phyloP scores from a whole-genome alignment of 2,329 filamentous ascomycete species.

The Clonostachys rosea region DNA sequence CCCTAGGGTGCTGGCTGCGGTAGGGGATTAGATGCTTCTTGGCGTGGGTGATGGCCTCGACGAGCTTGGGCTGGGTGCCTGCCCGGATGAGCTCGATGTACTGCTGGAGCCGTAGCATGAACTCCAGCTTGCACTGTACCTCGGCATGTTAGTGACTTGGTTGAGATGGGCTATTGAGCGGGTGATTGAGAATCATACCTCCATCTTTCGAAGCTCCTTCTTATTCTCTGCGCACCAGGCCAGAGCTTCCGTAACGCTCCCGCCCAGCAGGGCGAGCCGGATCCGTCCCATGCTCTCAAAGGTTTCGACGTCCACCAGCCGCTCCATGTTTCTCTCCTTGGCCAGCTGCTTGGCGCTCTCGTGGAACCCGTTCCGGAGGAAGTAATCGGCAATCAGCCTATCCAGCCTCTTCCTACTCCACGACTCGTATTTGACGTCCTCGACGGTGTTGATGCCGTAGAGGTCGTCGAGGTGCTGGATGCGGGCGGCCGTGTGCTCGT shows the following conservation, averaged over 20 bases:
- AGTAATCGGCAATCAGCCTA: constrained; percentile 85
- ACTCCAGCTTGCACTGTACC: constrained; percentile 74
- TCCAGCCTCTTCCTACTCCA: constrained; percentile 84
- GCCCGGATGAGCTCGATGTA: constrained; percentile 86
- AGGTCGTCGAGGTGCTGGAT: constrained; percentile 78
- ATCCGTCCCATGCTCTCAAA: constrained; percentile 81
- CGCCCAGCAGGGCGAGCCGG: constrained; percentile 63
- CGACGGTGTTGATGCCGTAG: constrained; percentile 72
- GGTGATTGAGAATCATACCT: constrained; percentile 43
- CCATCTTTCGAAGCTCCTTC: constrained; percentile 83
- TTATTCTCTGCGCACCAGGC: constrained; percentile 93
- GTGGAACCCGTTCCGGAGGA: constrained; percentile 78
- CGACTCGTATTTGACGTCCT: constrained; percentile 88
- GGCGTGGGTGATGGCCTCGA: constrained; percentile 78
- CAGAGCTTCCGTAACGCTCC: constrained; percentile 73
- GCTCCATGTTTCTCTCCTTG: constrained; percentile 67
- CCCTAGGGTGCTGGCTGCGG: constrained; percentile 60
- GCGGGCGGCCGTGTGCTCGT: constrained; percentile 70
- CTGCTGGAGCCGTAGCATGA: constrained; percentile 89
- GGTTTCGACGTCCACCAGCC: constrained; percentile 83
- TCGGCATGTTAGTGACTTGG: neutral
- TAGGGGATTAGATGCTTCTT: constrained; percentile 75
- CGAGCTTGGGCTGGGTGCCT: constrained; percentile 55
- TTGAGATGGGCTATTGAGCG: neutral
- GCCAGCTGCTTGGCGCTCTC: constrained; percentile 74